These are phyloP conservation scores for Hanseniaspora jakobsenii DNA, from an alignment of 805 yeast species.

Conservation along the genomic window DNA sequence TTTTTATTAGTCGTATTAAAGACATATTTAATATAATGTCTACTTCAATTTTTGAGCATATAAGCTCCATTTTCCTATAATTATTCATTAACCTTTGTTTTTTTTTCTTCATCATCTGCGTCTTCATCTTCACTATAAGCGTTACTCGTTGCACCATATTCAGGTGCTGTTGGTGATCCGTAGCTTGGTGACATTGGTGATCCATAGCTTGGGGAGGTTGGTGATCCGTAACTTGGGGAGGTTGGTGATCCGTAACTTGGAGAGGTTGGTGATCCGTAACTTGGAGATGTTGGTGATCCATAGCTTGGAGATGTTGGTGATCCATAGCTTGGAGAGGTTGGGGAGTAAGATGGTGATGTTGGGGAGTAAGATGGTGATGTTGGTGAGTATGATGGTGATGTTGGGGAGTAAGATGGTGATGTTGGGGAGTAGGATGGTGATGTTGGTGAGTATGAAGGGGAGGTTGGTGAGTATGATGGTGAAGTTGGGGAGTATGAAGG, in stretches of 20 bases:
- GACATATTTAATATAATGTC: not conserved
- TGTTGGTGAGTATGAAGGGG: slow-evolving; percentile 54
- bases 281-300: slow-evolving; percentile 37
- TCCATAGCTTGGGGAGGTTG: slow-evolving; percentile 36
- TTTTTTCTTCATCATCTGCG: slow-evolving; percentile 19
- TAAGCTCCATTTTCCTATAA: too few species aligned
- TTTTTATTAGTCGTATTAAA: too few species aligned
- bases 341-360: slow-evolving; percentile 42
- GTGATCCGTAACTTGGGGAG: slow-evolving; percentile 41
- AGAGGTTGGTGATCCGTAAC: slow-evolving; percentile 37
- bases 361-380: slow-evolving; percentile 47
- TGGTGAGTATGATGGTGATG: slow-evolving; percentile 46
- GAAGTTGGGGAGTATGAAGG: slow-evolving; percentile 70
- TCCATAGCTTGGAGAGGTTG: slow-evolving; percentile 50
- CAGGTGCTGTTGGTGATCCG: slow-evolving; percentile 31
- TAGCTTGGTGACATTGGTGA: slow-evolving; percentile 33
- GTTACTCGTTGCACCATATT: slow-evolving; percentile 57
- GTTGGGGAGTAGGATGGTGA: slow-evolving; percentile 75
- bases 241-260: slow-evolving; percentile 48
- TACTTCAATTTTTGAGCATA: not conserved
- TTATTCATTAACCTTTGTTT: not conserved
- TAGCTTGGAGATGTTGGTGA: slow-evolving; percentile 47
- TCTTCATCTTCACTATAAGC: slow-evolving; percentile 19
- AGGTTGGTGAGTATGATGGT: slow-evolving; percentile 46
- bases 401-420: slow-evolving; percentile 55